Conservation (phyloP, 2,329 filamentous ascomycete species). For the Aspergillus quadricinctus region DNA sequence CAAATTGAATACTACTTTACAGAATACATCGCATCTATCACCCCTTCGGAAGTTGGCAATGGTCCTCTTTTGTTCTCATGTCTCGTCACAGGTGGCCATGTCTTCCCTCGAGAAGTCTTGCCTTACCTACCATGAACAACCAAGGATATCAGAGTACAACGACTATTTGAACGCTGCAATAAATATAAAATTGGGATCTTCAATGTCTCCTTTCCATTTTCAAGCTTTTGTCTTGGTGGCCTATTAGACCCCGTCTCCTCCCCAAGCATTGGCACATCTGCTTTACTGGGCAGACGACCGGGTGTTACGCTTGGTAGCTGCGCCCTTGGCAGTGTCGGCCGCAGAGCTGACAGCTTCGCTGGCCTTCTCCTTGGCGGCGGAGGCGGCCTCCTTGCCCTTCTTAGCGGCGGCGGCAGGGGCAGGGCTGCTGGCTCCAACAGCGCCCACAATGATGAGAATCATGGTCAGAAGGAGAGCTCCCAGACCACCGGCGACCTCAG, state of each 20-base stretch:
- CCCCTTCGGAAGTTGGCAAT: background rate
- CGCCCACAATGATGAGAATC: constrained; percentile 64
- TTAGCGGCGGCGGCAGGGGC: constrained; percentile 64
- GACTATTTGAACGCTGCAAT: constrained; percentile 7
- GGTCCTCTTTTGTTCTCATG: background rate
- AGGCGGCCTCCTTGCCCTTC: constrained; percentile 70
- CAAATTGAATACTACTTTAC: background rate
- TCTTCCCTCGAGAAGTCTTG: background rate
- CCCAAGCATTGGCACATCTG: background rate
- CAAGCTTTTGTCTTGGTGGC: background rate
- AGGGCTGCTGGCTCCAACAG: constrained; percentile 60
- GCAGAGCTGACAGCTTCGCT: constrained; percentile 58
- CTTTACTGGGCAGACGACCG: constrained; percentile 38
- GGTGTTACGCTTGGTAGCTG: constrained; percentile 59
- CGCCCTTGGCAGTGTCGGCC: constrained; percentile 70
- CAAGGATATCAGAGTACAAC: constrained; percentile 1
- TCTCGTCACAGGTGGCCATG: constrained; percentile 1
- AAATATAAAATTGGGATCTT: constrained; percentile 4
- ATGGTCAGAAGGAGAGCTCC: constrained; percentile 66
- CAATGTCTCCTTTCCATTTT: background rate
- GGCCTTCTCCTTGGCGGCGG: constrained; percentile 58
- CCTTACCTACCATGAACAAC: background rate
- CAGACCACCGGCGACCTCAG: constrained; percentile 81
- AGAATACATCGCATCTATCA: background rate
- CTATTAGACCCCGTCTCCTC: background rate